Evolutionary conservation across 106 monocot species (phyloP), one percentile per base, ranked within the genome.

Genomic region (Amphibolis antarctica): DNA sequence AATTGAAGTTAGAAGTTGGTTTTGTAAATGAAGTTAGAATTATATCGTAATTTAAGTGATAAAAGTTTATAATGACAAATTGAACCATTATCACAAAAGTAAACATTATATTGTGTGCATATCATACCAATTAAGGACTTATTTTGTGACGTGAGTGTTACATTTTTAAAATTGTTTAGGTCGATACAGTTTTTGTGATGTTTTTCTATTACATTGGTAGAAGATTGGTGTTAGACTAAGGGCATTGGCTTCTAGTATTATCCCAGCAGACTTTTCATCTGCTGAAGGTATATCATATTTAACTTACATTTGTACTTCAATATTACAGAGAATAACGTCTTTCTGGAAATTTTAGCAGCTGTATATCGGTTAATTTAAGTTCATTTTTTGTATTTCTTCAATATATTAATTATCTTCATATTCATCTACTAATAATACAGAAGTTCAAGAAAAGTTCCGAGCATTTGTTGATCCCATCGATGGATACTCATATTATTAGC

Each of bases 401-500:
- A 56, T 44, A 13, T 47, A 12, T 17, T 5, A 36, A 5, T 10
- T 46, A 22, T 53, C 69, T 1, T 22, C 25, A 5, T 62, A 22
- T 42, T 67, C 28, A 49, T 49, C 65, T 18, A 19, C 46, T 27
- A 27, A 28, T 50, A 3, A 18, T 77, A 79, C 85, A 93, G 88
- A 80, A 66, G 78, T 79, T 56, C 85, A 85, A 28, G 55, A 88
- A 3, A 83, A 73, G 15, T 93, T 78, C 68, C 59, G 59, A 68
- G 77, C 82, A 66, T 93, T 89, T 75, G 83, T 93, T 44, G 93
- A 93, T 74, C 43, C 22, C 28, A 68, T 45, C 22, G 93, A 93
- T 77, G 93, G 93, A 54, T 93, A 93, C 72, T 70, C 83, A 9
- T 93, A 93, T 54, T 75, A 70, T 31, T 93, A 93, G 60, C 93